phyloP scores from a whole-genome alignment of 2,329 filamentous ascomycete species.

The Fusarium goolgardi region DNA sequence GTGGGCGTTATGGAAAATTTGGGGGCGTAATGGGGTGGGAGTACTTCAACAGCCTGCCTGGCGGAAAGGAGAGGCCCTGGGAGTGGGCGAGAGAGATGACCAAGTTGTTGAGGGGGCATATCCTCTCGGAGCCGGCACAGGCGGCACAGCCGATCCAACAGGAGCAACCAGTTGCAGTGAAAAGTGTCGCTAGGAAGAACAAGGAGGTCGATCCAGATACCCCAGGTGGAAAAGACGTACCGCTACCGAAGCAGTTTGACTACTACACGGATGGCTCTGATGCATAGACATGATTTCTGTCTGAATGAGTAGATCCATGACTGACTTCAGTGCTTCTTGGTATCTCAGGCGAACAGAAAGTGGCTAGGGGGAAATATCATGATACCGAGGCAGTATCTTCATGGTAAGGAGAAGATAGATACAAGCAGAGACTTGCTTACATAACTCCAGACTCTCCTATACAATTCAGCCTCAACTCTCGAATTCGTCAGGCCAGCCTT shows the following conservation, averaged over 20 bases:
- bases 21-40: slow-evolving; percentile 97
- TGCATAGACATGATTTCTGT: slow-evolving; percentile 7
- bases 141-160: background rate
- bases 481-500: background rate
- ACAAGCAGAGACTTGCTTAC: background rate
- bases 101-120: slow-evolving; percentile 51
- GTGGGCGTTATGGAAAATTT: slow-evolving; percentile 71
- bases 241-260: slow-evolving; percentile 50
- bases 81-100: slow-evolving; percentile 81
- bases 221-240: slow-evolving; percentile 43
- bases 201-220: slow-evolving; percentile 46
- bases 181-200: background rate
- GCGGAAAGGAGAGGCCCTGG: slow-evolving; percentile 72
- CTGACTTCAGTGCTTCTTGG: no score
- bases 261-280: slow-evolving; percentile 51
- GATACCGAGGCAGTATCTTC: background rate
- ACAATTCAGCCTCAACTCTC: background rate
- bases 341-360: background rate
- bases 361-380: background rate
- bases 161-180: background rate
- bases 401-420: background rate
- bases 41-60: slow-evolving; percentile 85
- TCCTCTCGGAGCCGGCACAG: slow-evolving; percentile 1
- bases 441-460: background rate
- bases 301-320: background rate